Percentiles rank a stretch among this genome's conserved stretches.
These are phyloP conservation scores for Euphorbia pulcherrima DNA, from an alignment of 345 rosid species.

Conservation along the genomic window DNA sequence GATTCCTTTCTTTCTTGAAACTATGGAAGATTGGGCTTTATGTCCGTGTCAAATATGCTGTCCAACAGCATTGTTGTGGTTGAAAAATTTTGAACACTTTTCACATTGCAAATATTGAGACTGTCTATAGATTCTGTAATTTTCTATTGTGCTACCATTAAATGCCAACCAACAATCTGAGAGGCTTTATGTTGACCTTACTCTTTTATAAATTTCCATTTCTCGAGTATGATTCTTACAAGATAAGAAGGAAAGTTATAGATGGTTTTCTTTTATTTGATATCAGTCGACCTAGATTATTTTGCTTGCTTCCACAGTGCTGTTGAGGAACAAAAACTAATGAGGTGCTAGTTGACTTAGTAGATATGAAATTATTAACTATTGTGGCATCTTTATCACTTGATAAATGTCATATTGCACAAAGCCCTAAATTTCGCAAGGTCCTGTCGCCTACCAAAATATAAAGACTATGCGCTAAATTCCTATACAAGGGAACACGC, in stretches of 20 bases:
- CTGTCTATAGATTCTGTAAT: not conserved
- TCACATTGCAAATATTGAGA: not conserved
- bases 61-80: not conserved
- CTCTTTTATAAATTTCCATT: not conserved
- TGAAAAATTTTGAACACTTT: not conserved
- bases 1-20: not conserved
- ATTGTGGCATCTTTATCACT: not conserved
- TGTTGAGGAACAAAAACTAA: not conserved
- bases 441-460: not conserved
- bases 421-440: not conserved
- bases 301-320: conserved; percentile 12
- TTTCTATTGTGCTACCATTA: not conserved
- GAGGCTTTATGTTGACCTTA: not conserved
- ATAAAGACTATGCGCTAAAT: not conserved
- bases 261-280: not conserved
- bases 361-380: not conserved
- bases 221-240: not conserved
- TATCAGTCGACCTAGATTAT: not conserved
- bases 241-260: not conserved
- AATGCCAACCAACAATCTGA: not conserved
- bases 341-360: not conserved
- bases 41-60: conserved; percentile 1
- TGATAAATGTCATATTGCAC: not conserved
- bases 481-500: not conserved
- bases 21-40: not conserved